Evolutionary conservation across 78 protist genomes (phyloP).

Genomic region (Trichosphaerium sp.): DNA sequence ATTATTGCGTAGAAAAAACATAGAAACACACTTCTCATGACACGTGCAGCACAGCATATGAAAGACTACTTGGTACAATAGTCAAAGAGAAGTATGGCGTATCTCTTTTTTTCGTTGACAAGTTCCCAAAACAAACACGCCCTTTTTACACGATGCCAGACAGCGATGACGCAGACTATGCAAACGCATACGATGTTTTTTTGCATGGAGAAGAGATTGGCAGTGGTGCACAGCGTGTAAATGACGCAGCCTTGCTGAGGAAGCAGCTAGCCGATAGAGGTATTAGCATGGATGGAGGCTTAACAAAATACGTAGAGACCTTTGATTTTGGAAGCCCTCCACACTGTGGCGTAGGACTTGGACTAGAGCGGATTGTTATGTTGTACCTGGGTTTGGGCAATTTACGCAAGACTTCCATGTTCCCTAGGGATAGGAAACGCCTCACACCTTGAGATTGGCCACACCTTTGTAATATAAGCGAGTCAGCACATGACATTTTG

Average conservation of each 20-base stretch:
- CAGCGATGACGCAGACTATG: constrained; percentile 52
- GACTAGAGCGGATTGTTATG: constrained; percentile 90
- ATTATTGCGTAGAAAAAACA: not conserved
- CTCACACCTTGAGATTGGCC: constrained; percentile 61
- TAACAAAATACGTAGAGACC: constrained; percentile 82
- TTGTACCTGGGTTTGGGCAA: constrained; percentile 89
- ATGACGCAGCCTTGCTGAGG: constrained; percentile 77
- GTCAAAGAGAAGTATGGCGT: constrained; percentile 80
- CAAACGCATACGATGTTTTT: constrained; percentile 96
- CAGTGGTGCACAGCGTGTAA: constrained; percentile 99
- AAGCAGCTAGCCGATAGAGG: constrained; percentile 39
- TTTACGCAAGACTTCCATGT: constrained; percentile 86
- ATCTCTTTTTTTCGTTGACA: constrained; percentile 92
- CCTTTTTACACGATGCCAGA: constrained; percentile 99
- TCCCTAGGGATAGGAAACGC: constrained; percentile 94
- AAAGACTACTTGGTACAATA: constrained; percentile 80
- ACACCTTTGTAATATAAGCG: not conserved
- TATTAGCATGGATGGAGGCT: constrained; percentile 23
- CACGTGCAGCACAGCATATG: constrained; percentile 41
- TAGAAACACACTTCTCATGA: not conserved
- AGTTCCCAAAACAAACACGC: constrained; percentile 81
- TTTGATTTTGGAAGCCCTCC: constrained; percentile 95
- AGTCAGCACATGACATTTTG: not conserved
- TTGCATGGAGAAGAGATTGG: constrained; percentile 97
- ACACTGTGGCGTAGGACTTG: constrained; percentile 98